phyloP scores from a whole-genome alignment of 176 grass and related monocot species.

The Alloteropsis semialata region DNA sequence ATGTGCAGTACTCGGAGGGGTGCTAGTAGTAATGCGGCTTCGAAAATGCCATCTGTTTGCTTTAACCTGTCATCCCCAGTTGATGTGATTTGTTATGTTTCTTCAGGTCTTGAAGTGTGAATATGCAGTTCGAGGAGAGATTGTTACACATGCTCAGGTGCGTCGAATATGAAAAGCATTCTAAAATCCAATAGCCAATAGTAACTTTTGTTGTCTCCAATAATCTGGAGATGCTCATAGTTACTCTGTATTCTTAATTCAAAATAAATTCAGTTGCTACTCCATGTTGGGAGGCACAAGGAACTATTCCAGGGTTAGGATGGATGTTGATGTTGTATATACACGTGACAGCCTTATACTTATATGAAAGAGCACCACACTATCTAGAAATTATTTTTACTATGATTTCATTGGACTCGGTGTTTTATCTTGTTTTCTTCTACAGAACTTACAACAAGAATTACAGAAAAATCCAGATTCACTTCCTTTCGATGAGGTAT shows the following conservation, averaged over 20 bases:
- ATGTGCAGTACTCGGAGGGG: not conserved
- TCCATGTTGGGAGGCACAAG: not conserved
- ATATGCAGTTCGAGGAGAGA: slow-evolving; percentile 91
- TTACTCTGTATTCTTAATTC: not conserved
- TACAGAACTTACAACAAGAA: slow-evolving; percentile 84
- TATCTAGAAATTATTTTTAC: not conserved
- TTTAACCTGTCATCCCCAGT: not conserved
- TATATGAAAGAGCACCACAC: not conserved
- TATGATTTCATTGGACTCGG: not conserved
- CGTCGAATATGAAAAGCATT: not conserved
- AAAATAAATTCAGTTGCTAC: not conserved
- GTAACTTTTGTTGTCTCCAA: not conserved
- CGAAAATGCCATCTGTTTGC: not conserved
- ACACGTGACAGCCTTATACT: not conserved
- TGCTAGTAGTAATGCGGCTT: not conserved
- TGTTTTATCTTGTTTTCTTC: slow-evolving; percentile 35
- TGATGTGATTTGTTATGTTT: slow-evolving; percentile 11
- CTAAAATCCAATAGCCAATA: not conserved
- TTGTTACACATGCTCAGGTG: slow-evolving; percentile 93
- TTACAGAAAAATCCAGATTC: slow-evolving; percentile 70
- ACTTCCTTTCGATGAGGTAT: slow-evolving; percentile 91
- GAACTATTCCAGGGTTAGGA: not conserved
- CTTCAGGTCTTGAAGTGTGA: slow-evolving; percentile 83
- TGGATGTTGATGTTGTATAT: not conserved
- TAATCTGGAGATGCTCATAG: not conserved